phyloP scores from a whole-genome alignment of 192 early-diverging fungal genomes.

The Coemansia brasiliensis region DNA sequence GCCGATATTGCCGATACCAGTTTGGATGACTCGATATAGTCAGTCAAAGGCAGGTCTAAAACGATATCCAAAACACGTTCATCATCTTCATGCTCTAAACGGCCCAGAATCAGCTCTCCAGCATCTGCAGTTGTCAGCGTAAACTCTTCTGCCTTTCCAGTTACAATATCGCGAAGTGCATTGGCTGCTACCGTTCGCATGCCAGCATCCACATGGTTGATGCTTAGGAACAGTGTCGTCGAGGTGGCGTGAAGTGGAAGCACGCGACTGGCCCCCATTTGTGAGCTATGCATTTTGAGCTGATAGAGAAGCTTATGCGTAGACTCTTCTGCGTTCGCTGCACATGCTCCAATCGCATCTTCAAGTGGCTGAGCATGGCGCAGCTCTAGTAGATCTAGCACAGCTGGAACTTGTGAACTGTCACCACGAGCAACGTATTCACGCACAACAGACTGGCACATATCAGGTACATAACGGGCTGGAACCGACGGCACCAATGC shows the following conservation, averaged over 20 bases:
- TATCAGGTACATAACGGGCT: neutral
- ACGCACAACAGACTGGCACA: conserved; percentile 28
- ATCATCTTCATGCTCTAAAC: conserved; percentile 40
- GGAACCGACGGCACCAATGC: conserved; percentile 21
- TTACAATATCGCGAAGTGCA: conserved; percentile 60
- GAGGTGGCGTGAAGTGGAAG: conserved; percentile 64
- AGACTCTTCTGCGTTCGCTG: conserved; percentile 1
- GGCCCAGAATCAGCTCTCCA: conserved; percentile 19
- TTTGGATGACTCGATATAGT: conserved; percentile 4
- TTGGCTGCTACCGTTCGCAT: conserved; percentile 72
- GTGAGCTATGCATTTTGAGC: conserved; percentile 26
- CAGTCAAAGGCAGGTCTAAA: conserved; percentile 22
- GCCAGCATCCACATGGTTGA: conserved; percentile 69
- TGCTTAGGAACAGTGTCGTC: conserved; percentile 79
- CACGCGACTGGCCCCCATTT: conserved; percentile 16
- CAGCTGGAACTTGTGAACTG: neutral
- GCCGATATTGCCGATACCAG: conserved; percentile 24
- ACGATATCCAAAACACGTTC: conserved; percentile 26
- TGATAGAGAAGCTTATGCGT: conserved; percentile 34
- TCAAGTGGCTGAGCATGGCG: conserved; percentile 35
- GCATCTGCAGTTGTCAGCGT: conserved; percentile 18
- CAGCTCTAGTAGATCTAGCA: conserved; percentile 28
- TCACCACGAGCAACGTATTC: conserved; percentile 19
- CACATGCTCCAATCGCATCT: conserved; percentile 25
- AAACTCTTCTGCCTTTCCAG: conserved; percentile 37